Conservation (phyloP, 2,329 filamentous ascomycete genomes). For the Talaromyces sp. region DNA sequence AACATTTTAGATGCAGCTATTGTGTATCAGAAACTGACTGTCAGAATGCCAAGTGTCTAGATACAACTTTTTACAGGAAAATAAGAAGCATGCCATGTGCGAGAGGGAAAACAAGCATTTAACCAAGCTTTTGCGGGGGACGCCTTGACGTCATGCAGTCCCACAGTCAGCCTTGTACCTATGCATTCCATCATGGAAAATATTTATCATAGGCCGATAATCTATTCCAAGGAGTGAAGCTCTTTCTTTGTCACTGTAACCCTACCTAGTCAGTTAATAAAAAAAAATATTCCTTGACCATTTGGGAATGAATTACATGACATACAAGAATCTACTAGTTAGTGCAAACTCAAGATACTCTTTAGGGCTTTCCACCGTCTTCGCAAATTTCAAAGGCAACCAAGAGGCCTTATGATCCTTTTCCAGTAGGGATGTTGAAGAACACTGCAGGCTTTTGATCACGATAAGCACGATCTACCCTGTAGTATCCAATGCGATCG, state of each 20-base stretch:
- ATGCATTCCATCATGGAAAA: no score
- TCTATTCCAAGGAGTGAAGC: no score
- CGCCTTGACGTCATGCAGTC: constrained; percentile 9
- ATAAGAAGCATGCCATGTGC: not conserved
- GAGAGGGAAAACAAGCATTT: not conserved
- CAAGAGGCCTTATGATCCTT: constrained; percentile 24
- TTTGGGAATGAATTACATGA: no score
- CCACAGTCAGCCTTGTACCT: no score
- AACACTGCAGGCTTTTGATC: constrained; percentile 57
- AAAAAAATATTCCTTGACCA: no score
- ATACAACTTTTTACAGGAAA: not conserved
- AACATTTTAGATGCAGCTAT: not conserved
- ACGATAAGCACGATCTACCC: constrained; percentile 63
- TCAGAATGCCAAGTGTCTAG: not conserved
- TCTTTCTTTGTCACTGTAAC: no score
- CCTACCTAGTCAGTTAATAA: no score
- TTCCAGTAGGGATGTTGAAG: constrained; percentile 66
- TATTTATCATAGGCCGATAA: not conserved
- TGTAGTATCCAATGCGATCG: constrained; percentile 86
- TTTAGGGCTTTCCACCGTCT: not conserved
- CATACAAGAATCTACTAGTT: no score
- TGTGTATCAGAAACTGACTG: not conserved
- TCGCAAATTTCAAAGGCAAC: not conserved
- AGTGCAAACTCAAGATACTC: no score
- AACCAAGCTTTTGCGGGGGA: constrained; percentile 14